These are phyloP conservation scores for Xylaria bambusicola DNA, from an alignment of 495 filamentous ascomycete genomes.

Conservation along the genomic window DNA sequence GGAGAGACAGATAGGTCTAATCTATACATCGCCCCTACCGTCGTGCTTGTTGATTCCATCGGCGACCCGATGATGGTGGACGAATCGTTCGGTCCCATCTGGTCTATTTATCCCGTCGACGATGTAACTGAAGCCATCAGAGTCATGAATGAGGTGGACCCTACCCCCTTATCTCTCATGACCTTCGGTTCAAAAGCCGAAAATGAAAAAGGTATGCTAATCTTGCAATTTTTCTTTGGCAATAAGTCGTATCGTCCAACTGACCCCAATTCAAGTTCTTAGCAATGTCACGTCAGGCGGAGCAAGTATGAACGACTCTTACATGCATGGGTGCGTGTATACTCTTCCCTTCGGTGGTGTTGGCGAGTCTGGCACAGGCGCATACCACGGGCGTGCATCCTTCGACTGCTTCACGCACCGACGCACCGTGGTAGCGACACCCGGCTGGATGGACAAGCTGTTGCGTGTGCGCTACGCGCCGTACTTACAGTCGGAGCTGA, in stretches of 20 bases:
- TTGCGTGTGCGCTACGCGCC: slow-evolving; percentile 81
- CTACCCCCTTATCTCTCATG: slow-evolving; percentile 79
- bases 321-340: slow-evolving; percentile 74
- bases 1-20: slow-evolving; percentile 76
- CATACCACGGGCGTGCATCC: slow-evolving; percentile 78
- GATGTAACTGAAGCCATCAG: slow-evolving; percentile 78
- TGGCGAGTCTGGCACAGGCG: slow-evolving; percentile 78
- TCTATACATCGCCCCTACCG: slow-evolving; percentile 82
- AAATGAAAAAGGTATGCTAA: slow-evolving; percentile 60
- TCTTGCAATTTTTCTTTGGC: background rate
- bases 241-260: background rate
- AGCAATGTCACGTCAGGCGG: slow-evolving; percentile 72
- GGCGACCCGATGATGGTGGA: slow-evolving; percentile 76
- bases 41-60: slow-evolving; percentile 72
- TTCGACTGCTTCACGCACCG: slow-evolving; percentile 87
- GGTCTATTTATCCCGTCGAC: slow-evolving; percentile 73
- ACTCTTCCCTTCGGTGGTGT: slow-evolving; percentile 89
- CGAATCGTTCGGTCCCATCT: slow-evolving; percentile 89
- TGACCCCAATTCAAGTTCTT: slow-evolving; percentile 48
- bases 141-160: slow-evolving; percentile 72
- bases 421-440: slow-evolving; percentile 72
- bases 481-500: slow-evolving; percentile 55
- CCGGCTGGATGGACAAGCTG: slow-evolving; percentile 76
- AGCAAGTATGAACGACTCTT: slow-evolving; percentile 78
- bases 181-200: slow-evolving; percentile 80